Evolutionary conservation across 2,329 filamentous ascomycete genomes (phyloP).

Genomic region (Pseudocercospora pini-densiflorae): DNA sequence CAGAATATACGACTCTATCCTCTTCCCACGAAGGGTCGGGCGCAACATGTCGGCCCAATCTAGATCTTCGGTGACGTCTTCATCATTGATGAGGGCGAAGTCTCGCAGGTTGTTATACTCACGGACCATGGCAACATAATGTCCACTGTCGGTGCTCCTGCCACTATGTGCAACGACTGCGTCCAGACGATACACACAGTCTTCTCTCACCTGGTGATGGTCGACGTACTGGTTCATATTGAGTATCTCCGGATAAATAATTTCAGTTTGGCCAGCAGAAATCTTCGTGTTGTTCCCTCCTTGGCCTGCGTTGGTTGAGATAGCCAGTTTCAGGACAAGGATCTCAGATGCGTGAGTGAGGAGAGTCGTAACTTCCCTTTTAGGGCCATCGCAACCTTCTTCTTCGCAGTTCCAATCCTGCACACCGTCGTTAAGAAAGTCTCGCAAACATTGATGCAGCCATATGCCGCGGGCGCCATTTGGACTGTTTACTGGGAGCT

Average conservation of each 20-base stretch:
- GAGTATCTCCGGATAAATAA: slow-evolving; percentile 7
- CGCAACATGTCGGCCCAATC: slow-evolving; percentile 2
- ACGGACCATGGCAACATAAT: slow-evolving; percentile 18
- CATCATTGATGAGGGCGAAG: slow-evolving; percentile 16
- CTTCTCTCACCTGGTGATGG: not conserved
- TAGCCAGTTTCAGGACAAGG: slow-evolving; percentile 14
- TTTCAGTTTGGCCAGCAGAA: not conserved
- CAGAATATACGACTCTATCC: not conserved
- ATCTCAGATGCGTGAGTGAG: slow-evolving; percentile 13
- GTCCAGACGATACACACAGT: slow-evolving; percentile 19
- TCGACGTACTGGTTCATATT: not conserved
- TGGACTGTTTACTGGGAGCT: not conserved
- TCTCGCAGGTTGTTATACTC: not conserved
- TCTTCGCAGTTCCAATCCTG: not conserved
- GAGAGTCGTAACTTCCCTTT: not conserved
- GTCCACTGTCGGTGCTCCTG: not conserved
- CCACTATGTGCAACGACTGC: slow-evolving; percentile 21
- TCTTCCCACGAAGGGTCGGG: not conserved
- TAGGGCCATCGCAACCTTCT: not conserved
- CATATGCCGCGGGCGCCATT: not conserved
- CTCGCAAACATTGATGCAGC: not conserved
- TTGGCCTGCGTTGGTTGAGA: not conserved
- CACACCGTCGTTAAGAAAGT: not conserved
- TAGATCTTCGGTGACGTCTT: not conserved
- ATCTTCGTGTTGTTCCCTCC: not conserved